Evolutionary conservation across 83 land plant species (phyloP).

Genomic region (Diphasiastrum complanatum): DNA sequence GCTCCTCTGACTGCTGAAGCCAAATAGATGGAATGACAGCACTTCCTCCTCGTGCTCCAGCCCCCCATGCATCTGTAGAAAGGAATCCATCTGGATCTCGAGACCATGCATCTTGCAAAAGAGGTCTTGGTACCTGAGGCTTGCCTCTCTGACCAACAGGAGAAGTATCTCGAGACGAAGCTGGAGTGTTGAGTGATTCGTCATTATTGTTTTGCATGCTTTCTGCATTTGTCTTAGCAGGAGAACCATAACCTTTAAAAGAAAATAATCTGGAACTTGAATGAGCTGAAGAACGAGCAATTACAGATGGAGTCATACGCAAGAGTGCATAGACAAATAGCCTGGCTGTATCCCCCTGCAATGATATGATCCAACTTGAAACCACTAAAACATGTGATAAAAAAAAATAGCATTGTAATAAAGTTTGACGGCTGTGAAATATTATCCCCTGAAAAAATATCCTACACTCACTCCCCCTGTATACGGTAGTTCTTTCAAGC

Average conservation of each 20-base stretch:
- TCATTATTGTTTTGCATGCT: neutral
- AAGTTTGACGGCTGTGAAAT: too few relatives aligned
- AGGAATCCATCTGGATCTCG: slow-evolving; percentile 93
- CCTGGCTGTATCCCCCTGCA: slow-evolving; percentile 74
- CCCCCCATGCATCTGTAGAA: slow-evolving; percentile 59
- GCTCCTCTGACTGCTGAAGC: slow-evolving; percentile 65
- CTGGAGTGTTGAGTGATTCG: slow-evolving; percentile 12
- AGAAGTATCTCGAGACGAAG: slow-evolving; percentile 21
- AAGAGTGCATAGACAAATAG: slow-evolving; percentile 68
- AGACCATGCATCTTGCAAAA: slow-evolving; percentile 70
- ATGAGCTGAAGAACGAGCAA: slow-evolving; percentile 50
- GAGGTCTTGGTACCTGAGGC: slow-evolving; percentile 49
- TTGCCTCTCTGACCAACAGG: slow-evolving; percentile 22
- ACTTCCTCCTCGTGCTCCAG: slow-evolving; percentile 31
- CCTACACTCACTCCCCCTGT: too few relatives aligned
- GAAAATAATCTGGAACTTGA: neutral
- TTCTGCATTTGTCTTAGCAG: neutral
- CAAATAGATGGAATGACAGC: slow-evolving; percentile 53
- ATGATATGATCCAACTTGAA: neutral
- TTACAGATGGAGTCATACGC: slow-evolving; percentile 65
- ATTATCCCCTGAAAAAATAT: too few relatives aligned
- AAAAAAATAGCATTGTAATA: too few relatives aligned
- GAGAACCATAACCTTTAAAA: neutral
- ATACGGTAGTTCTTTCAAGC: too few relatives aligned
- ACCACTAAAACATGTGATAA: too few relatives aligned